A percentile compares a stretch with the other conserved stretches of the same genome.
Conservation (phyloP, 73 alveolate genomes). For the Uronychia setigera region DNA sequence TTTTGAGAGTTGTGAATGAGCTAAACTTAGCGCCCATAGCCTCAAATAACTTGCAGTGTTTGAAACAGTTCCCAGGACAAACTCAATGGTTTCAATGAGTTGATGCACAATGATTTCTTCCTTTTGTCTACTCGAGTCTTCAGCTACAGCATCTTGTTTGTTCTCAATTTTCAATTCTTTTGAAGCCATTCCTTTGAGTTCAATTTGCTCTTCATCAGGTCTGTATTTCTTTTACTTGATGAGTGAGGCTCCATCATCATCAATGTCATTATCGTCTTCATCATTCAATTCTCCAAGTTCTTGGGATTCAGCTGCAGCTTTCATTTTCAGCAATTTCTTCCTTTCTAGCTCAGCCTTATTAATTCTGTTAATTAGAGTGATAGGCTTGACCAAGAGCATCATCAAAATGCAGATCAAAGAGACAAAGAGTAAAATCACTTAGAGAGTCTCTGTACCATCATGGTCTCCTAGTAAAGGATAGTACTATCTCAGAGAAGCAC, state of each 20-base stretch:
- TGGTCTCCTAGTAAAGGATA: constrained; percentile 79
- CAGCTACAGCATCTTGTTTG: not conserved
- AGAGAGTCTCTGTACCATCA: constrained; percentile 64
- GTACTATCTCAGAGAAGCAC: constrained; percentile 28
- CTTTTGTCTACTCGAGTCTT: constrained; percentile 1
- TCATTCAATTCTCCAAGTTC: constrained; percentile 23
- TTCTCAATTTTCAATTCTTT: no score
- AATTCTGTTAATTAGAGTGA: constrained; percentile 32
- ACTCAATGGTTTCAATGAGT: constrained; percentile 93
- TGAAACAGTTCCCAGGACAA: constrained; percentile 91
- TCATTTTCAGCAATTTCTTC: no score
- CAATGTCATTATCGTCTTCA: constrained; percentile 66
- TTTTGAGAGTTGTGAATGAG: constrained; percentile 88
- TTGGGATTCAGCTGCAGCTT: no score
- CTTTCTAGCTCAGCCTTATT: no score
- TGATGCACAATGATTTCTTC: constrained; percentile 57
- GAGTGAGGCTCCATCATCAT: constrained; percentile 10
- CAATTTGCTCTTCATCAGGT: no score
- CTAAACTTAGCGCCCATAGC: constrained; percentile 96
- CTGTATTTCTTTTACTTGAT: not conserved
- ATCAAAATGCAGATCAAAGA: constrained; percentile 63
- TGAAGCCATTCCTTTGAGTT: no score
- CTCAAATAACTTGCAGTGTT: constrained; percentile 97
- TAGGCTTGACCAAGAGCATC: constrained; percentile 83
- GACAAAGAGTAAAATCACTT: constrained; percentile 40